Base-by-base conservation (phyloP, 1,284 basidiomycete species). In the Heterobasidion parviporum region DNA sequence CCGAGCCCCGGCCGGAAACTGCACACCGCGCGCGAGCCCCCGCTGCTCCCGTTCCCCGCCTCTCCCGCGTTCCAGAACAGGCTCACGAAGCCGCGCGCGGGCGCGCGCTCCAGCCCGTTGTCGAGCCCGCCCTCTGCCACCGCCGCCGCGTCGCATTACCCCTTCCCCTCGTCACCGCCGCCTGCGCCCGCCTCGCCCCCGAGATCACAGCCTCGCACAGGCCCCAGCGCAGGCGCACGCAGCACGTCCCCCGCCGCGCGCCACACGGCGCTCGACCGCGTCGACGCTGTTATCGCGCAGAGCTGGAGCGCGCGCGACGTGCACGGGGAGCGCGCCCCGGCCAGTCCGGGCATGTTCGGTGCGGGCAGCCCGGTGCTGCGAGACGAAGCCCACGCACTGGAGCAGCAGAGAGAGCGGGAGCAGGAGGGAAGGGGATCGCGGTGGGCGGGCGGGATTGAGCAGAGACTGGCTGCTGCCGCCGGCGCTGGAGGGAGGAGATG, bases 271-370 rank as follows among this genome's bases (percentile, higher is more conserved):
- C 61, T 68, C 33, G 58, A 59, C 54, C 64, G 62, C 55, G 70
- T 73, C 44, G 67, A 65, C n/a, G 64, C 67, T 55, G 72, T 73
- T 36, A 35, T 73, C 6, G 64, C 66, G 41, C 57, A 60, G 32
- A 66, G 70, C 54, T 71, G 64, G 57, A 67, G 66, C 58, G 61
- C 63, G 50, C 56, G 60, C 1, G 60, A 60, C 45, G 35, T 60
- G 33, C 32, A 51, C 3, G 60, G 57, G 34, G 26, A 54, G 16
- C 38, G 45, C 15, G 20, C 38, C 18, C 53, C 53, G 3, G 26
- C 16, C 8, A 63, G 59, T 50, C 62, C 62, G 32, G 57, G 54
- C 8, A 61, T 54, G 54, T 63, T 61, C 46, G 62, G 62, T 3
- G 48, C 38, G 38, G n/a, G n/a, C 3, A n/a, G 12, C n/a, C 10